A percentile compares a stretch with the other conserved stretches of the same genome.
Evolutionary conservation across 352 stramenopile genomes (phyloP).

Genomic region (Phytopythium vexans): DNA sequence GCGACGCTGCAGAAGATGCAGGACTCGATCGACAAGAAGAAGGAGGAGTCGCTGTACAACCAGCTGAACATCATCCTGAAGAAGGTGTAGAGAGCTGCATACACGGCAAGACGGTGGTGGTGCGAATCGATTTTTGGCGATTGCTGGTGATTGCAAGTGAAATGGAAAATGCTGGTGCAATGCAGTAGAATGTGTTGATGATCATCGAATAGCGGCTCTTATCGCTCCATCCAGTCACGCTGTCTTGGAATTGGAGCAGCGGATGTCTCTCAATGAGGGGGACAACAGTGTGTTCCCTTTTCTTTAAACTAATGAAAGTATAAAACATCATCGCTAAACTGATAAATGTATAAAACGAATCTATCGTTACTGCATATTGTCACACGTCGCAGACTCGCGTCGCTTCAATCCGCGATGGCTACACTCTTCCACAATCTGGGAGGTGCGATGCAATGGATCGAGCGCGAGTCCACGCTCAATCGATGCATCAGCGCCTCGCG

Average conservation of each 20-base stretch:
- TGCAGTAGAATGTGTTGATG: slow-evolving; percentile 9
- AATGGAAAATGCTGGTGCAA: slow-evolving; percentile 13
- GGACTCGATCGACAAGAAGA: slow-evolving; percentile 74
- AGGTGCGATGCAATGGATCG: neutral
- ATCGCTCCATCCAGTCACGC: slow-evolving; percentile 2
- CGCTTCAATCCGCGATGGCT: too few species aligned
- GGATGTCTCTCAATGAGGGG: slow-evolving; percentile 3
- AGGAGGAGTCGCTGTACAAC: slow-evolving; percentile 82
- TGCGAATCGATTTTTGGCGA: slow-evolving; percentile 1
- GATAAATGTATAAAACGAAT: too few species aligned
- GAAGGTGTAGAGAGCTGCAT: slow-evolving; percentile 47
- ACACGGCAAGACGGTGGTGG: neutral
- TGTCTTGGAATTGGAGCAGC: neutral
- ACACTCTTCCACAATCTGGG: too few species aligned
- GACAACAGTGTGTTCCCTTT: too few species aligned
- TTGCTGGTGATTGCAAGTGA: neutral
- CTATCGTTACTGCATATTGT: too few species aligned
- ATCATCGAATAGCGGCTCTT: neutral
- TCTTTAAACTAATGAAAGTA: too few species aligned
- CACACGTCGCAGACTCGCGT: too few species aligned
- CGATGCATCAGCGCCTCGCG: neutral
- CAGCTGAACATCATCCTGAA: slow-evolving; percentile 85
- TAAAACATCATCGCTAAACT: too few species aligned
- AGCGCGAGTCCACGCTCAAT: neutral
- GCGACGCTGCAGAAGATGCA: slow-evolving; percentile 65